phyloP scores from a whole-genome alignment of 139 green algal species.

The Chlorella sp. region DNA sequence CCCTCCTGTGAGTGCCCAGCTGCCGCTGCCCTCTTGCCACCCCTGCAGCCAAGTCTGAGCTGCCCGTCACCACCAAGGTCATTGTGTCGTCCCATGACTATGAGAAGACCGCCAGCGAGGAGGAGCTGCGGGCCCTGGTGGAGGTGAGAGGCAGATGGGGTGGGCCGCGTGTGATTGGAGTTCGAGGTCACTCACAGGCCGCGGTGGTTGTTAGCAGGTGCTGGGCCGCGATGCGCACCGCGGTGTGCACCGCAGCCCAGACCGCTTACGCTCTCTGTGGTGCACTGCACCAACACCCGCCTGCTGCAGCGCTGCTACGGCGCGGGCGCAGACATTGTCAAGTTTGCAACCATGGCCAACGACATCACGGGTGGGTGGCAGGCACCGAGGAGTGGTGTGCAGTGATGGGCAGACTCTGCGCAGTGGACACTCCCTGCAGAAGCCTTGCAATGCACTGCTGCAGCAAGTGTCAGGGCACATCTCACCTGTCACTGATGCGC shows the following conservation, averaged over 20 bases:
- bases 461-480: no score
- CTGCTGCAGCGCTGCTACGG: background rate
- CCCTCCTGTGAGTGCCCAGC: no score
- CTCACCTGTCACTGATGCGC: background rate
- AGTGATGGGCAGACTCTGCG: no score
- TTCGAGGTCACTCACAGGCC: no score
- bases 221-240: no score
- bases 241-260: no score
- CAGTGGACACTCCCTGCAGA: no score
- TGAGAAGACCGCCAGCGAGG: slow-evolving; percentile 69
- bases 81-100: slow-evolving; percentile 98
- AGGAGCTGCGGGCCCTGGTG: slow-evolving; percentile 73
- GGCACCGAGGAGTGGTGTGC: background rate
- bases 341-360: slow-evolving; percentile 91
- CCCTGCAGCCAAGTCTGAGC: slow-evolving; percentile 50
- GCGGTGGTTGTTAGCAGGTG: no score
- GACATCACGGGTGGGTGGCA: slow-evolving; percentile 70
- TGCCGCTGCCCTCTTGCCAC: no score
- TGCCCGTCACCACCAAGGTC: slow-evolving; percentile 72
- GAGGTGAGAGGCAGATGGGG: slow-evolving; percentile 50
- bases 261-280: no score
- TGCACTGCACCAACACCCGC: no score
- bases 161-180: background rate
- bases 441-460: no score
- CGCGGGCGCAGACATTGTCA: slow-evolving; percentile 89